Base-by-base conservation (phyloP, 192 early-diverging fungal genomes). In the Coemansia pectinata region DNA sequence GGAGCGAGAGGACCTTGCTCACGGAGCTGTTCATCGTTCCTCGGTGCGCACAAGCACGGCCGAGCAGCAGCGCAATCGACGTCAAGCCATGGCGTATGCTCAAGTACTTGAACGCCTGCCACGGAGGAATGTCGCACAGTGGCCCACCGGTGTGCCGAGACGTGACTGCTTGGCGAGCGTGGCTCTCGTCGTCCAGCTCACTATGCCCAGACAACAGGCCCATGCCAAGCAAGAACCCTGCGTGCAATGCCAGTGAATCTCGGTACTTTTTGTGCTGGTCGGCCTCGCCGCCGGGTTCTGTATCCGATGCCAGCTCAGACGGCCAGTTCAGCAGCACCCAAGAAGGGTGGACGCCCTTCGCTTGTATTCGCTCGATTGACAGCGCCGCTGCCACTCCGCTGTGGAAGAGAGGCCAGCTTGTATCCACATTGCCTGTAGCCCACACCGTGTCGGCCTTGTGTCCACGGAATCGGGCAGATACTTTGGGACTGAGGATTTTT, bases 381-480 rank as follows among this genome's bases (percentile, higher is more conserved):
- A 97, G 82, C 5, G 89, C 94, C 1, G 88, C 85, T 21, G 93
- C 88, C 1, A 94, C 94, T 3, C 95, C 96, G 61, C 91, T 90
- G 74, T 98, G 94, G 67, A 98, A 98, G 21, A 89, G 80, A 3
- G 94, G 90, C 95, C 95, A 97, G 63, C 87, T 84, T 19, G 88
- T 38, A 25, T 85, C 88, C 14, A 47, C 31, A 12, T 67, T 69
- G 7, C 19, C 71, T 3, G 65, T 25, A 4, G 62, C 40, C 79
- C 79, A 82, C 7, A 29, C 42, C 0, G 68, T 69, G 5, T 84
- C 71, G 6, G 87, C 72, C 44, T 86, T 88, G 21, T 86, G 47
- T 0, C 93, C 93, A 7, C 89, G 75, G 14, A 97, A 76, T 31
- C 88, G 90, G 4, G 86, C 91, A 14, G 85, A 70, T 1, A 91